Conservation (phyloP, 768 basidiomycete genomes). For the Mycena leptocephala region DNA sequence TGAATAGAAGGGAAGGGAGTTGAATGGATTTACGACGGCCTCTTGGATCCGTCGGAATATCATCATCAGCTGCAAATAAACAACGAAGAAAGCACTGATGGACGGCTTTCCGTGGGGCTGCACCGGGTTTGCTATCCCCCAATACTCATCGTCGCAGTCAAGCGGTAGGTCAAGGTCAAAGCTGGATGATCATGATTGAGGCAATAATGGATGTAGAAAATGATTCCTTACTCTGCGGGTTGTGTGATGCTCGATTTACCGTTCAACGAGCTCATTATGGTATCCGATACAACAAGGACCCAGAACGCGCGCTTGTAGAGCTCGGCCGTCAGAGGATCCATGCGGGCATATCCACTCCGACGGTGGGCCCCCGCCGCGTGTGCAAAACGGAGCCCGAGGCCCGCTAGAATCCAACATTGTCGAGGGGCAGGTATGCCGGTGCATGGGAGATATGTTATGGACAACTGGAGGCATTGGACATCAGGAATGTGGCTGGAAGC, state of each 20-base stretch:
- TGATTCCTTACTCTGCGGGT: slow-evolving; percentile 73
- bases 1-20: not conserved
- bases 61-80: not conserved
- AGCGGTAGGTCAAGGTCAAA: slow-evolving; percentile 78
- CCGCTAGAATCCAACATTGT: not conserved
- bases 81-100: not conserved
- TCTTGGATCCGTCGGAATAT: slow-evolving; percentile 2
- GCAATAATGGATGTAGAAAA: not conserved
- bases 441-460: not conserved
- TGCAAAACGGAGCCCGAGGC: not conserved
- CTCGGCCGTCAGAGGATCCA: slow-evolving; percentile 65
- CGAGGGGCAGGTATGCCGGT: not conserved
- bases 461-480: not conserved
- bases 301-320: slow-evolving; percentile 74
- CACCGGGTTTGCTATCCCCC: not conserved
- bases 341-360: not conserved
- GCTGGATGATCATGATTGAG: slow-evolving; percentile 48
- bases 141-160: slow-evolving; percentile 50
- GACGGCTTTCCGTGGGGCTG: not conserved
- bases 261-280: slow-evolving; percentile 59
- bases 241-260: slow-evolving; percentile 78
- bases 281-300: slow-evolving; percentile 54
- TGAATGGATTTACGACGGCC: slow-evolving; percentile 36
- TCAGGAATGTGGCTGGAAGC: not conserved
- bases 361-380: not conserved